phyloP scores from a whole-genome alignment of 257 asterid genomes.

The Solanum chmielewskii region DNA sequence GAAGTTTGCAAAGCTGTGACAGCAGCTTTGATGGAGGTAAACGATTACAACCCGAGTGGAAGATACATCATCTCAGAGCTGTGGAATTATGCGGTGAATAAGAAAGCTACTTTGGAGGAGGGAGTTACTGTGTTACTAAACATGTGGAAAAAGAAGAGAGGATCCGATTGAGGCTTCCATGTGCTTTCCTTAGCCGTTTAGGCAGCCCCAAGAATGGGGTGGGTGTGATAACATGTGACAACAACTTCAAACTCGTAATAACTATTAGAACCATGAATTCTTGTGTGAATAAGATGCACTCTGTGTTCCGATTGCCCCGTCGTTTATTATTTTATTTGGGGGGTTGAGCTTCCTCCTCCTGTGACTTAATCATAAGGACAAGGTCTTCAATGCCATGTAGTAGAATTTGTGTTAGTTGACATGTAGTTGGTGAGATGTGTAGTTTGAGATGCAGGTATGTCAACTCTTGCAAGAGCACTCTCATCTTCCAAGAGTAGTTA shows the following conservation, averaged over 20 bases:
- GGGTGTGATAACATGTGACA: neutral
- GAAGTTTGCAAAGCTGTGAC: conserved; percentile 59
- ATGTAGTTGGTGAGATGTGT: neutral
- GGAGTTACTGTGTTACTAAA: conserved; percentile 48
- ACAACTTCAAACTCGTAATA: neutral
- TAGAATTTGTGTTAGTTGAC: neutral
- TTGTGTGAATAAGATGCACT: neutral
- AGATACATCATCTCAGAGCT: conserved; percentile 57
- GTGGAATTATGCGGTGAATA: conserved; percentile 64
- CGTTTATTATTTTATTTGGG: neutral
- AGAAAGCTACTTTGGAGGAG: conserved; percentile 63
- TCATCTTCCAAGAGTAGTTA: neutral
- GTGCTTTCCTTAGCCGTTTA: neutral
- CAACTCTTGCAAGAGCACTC: neutral
- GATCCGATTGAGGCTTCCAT: conserved; percentile 3
- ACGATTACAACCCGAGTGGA: conserved; percentile 88
- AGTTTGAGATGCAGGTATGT: neutral
- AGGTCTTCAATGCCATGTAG: neutral
- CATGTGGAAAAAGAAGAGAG: conserved; percentile 40
- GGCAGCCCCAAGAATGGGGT: neutral
- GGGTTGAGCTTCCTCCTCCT: neutral
- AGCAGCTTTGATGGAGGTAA: conserved; percentile 48
- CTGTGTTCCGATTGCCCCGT: neutral
- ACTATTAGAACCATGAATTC: neutral
- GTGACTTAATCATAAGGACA: neutral